A percentile compares a stretch with the other conserved stretches of the same genome.
Evolutionary conservation across 2,329 filamentous ascomycete genomes (phyloP).

Genomic region (Colletotrichum sp.): DNA sequence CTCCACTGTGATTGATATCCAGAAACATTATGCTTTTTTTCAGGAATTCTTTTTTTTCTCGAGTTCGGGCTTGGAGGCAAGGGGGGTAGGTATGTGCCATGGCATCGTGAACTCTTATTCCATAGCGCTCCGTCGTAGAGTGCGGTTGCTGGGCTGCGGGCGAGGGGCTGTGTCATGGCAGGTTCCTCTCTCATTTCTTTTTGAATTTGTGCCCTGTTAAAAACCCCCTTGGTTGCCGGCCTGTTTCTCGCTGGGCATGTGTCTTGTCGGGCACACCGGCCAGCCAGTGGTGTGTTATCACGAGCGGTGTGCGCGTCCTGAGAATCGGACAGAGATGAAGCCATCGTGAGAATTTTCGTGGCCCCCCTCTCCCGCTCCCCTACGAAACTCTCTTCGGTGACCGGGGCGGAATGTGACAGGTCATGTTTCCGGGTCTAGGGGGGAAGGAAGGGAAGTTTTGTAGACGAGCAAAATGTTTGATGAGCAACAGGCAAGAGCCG

Average conservation of each 20-base stretch:
- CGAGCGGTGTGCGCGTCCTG: neutral
- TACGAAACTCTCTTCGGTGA: neutral
- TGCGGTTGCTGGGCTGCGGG: neutral
- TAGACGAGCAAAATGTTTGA: neutral
- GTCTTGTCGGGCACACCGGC: neutral
- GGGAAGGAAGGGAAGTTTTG: neutral
- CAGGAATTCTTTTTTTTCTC: neutral
- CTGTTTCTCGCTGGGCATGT: neutral
- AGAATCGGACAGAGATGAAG: neutral
- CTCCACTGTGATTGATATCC: neutral
- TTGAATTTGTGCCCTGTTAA: no score
- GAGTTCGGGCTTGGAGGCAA: neutral
- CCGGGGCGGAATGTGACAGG: neutral
- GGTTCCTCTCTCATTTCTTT: neutral
- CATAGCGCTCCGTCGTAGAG: neutral
- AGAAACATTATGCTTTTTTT: neutral
- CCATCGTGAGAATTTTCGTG: neutral
- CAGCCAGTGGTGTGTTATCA: neutral
- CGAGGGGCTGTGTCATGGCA: neutral
- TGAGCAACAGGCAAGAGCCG: neutral
- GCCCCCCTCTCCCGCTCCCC: neutral
- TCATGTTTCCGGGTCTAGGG: neutral
- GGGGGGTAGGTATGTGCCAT: neutral
- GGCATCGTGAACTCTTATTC: neutral
- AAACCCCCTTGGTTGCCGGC: no score